Conservation (phyloP, 331 rosid species). For the Prunus yedoensis region DNA sequence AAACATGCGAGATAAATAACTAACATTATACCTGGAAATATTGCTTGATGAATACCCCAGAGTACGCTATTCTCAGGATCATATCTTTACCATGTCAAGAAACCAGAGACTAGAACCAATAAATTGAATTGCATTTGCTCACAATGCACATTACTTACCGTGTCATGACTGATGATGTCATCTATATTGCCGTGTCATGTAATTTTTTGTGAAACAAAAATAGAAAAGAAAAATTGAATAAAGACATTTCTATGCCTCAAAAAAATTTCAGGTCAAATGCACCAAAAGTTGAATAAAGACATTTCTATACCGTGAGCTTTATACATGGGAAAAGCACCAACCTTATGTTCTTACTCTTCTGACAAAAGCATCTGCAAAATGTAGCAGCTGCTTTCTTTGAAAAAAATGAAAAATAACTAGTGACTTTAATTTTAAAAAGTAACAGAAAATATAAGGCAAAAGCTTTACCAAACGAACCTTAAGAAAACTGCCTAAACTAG, state of each 20-base stretch:
- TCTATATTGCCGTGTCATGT: background rate
- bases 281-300: background rate
- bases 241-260: too few relatives aligned
- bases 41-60: constrained; percentile 52
- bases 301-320: background rate
- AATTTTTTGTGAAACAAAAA: too few relatives aligned
- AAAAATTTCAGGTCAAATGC: too few relatives aligned
- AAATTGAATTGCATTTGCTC: background rate
- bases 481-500: background rate
- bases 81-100: constrained; percentile 59
- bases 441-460: too few relatives aligned
- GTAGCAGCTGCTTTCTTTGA: background rate
- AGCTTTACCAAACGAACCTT: background rate
- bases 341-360: background rate
- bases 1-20: background rate
- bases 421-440: background rate
- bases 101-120: constrained; percentile 19
- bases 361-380: background rate
- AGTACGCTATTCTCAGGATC: constrained; percentile 61
- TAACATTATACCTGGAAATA: constrained; percentile 60
- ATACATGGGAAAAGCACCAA: background rate
- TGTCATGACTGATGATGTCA: background rate
- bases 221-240: too few relatives aligned
- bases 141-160: background rate
- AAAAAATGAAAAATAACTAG: background rate